Conservation (phyloP, 108 stramenopile genomes). For the Nitzschia sp. region DNA sequence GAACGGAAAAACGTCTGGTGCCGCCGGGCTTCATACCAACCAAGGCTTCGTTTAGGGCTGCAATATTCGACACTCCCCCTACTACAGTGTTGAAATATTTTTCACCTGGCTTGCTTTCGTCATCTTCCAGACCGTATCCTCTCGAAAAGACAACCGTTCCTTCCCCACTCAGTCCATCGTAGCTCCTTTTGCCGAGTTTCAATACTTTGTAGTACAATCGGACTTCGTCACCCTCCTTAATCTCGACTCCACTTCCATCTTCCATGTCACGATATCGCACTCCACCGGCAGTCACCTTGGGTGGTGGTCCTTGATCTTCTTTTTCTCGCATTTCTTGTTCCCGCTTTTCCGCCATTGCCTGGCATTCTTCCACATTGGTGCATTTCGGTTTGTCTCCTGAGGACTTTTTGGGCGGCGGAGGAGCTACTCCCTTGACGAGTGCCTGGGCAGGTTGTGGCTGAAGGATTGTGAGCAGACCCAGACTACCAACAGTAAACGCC, state of each 20-base stretch:
- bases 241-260: slow-evolving; percentile 24
- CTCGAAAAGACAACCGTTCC: slow-evolving; percentile 85
- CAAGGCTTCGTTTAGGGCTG: slow-evolving; percentile 73
- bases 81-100: slow-evolving; percentile 63
- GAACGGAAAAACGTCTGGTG: slow-evolving; percentile 65
- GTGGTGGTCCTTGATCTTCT: slow-evolving; percentile 33
- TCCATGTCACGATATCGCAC: slow-evolving; percentile 61
- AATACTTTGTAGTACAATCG: slow-evolving; percentile 74
- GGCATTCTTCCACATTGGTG: slow-evolving; percentile 87
- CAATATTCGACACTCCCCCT: slow-evolving; percentile 55
- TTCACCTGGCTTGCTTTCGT: slow-evolving; percentile 66
- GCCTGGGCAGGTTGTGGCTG: slow-evolving; percentile 36
- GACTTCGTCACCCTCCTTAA: slow-evolving; percentile 61
- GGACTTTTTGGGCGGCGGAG: slow-evolving; percentile 60
- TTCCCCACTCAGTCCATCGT: slow-evolving; percentile 86
- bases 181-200: slow-evolving; percentile 84
- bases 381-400: slow-evolving; percentile 56
- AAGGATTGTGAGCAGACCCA: slow-evolving; percentile 1
- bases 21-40: slow-evolving; percentile 66
- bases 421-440: slow-evolving; percentile 85
- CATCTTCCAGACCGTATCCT: slow-evolving; percentile 84
- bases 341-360: slow-evolving; percentile 64
- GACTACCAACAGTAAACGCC: not conserved
- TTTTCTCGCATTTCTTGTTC: slow-evolving; percentile 42
- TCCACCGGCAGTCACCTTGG: slow-evolving; percentile 47